Conservation (phyloP, 441 rosid species). For the Melastoma candidum region DNA sequence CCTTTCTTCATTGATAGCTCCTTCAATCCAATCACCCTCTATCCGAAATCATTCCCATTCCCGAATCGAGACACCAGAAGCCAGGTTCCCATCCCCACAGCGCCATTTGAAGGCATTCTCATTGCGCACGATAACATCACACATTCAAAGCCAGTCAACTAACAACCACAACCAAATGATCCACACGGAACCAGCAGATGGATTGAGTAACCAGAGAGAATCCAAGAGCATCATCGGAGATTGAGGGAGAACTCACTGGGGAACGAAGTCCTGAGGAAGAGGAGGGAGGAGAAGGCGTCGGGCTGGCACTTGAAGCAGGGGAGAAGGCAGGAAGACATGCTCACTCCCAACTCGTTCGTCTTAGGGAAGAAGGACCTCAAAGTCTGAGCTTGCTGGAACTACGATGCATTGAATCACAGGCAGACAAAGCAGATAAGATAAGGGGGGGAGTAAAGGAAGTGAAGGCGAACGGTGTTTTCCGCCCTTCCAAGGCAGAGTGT, state of each 20-base stretch:
- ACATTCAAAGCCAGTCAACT: neutral
- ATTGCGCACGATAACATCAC: neutral
- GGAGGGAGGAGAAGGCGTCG: constrained; percentile 54
- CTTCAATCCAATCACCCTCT: no score
- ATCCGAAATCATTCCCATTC: no score
- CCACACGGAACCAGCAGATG: neutral
- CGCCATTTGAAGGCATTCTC: no score
- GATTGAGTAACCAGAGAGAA: neutral
- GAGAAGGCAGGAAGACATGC: constrained; percentile 67
- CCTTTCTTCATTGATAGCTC: no score
- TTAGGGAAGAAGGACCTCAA: neutral
- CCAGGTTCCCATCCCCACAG: no score
- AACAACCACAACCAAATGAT: neutral
- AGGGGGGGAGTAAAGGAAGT: constrained; percentile 12
- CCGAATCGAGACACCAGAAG: no score
- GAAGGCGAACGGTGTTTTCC: constrained; percentile 10
- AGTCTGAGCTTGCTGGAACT: constrained; percentile 6
- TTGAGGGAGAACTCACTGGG: constrained; percentile 21
- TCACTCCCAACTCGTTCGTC: constrained; percentile 3
- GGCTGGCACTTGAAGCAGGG: constrained; percentile 94
- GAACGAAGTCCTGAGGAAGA: constrained; percentile 46
- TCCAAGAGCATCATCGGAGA: constrained; percentile 2
- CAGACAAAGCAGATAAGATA: constrained; percentile 29
- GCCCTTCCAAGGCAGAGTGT: neutral
- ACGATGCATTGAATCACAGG: no score